Base-by-base conservation (phyloP, 2,329 filamentous ascomycete genomes). In the Sporothrix pseudoabietina region DNA sequence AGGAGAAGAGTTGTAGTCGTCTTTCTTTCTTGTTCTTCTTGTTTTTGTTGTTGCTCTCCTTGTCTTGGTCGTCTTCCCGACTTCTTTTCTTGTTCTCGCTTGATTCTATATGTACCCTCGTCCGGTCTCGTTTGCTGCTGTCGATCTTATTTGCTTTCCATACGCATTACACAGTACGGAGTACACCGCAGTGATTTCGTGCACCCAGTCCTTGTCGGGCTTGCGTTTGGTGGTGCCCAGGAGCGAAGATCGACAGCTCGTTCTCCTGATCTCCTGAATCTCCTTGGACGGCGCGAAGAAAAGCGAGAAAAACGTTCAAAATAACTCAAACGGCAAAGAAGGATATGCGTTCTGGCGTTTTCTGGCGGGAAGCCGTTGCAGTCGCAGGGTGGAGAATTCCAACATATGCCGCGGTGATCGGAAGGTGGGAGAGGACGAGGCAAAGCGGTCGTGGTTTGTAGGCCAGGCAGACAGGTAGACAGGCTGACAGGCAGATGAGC, bases 21-120 rank as follows among this genome's bases (percentile, higher is more conserved):
- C 26, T 26, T 57, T 57, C 54, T 57, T 57, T 19, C 54, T 1
- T 5, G 22, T 30, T 57, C 54, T 22, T 57, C 7, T 57, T 30
- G 12, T 61, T 61, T 1, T 30, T 57, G n/a, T 22, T 30, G 19
- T 57, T 30, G 12, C 39, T 61, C 4, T 61, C 19, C 44, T 49
- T 19, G 44, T 49, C 44, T 49, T 19, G 14, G 22, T 32, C n/a
- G 65, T 32, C 26, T 52, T 68, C 26, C 65, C 65, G 65, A 52
- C 65, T 52, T 68, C 44, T 68, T 52, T 68, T 68, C 65, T 68
- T 68, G 65, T 49, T 68, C 65, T 49, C 26, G 44, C 44, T 52
- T 68, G 65, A 52, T 52, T 68, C 44, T 52, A n/a, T n/a, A n/a
- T n/a, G n/a, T n/a, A 52, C 65, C 26, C 65, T 68, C 65, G 65